A percentile compares a stretch with the other conserved stretches of the same genome.
Conservation (phyloP, 75 land plant genomes). For the Cryptomeria japonica region DNA sequence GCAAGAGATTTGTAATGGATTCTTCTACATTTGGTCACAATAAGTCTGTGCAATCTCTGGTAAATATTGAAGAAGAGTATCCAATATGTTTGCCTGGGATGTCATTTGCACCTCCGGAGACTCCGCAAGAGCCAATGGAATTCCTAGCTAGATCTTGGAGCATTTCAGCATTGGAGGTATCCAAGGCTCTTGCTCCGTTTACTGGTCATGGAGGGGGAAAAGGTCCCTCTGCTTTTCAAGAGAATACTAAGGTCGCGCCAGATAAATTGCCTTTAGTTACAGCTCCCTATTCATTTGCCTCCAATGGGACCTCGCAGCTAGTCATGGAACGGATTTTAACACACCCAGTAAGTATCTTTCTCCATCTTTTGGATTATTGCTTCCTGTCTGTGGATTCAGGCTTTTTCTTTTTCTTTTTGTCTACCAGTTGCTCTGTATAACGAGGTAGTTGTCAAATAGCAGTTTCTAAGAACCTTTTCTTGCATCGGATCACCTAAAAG, state of each 20-base stretch:
- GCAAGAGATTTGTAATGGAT: constrained; percentile 3
- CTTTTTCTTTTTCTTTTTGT: not conserved
- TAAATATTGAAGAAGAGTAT: constrained; percentile 66
- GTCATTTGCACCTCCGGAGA: constrained; percentile 59
- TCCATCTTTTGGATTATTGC: not conserved
- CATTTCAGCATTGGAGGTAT: constrained; percentile 71
- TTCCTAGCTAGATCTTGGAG: constrained; percentile 93
- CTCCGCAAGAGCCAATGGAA: constrained; percentile 95
- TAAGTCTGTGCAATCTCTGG: constrained; percentile 21
- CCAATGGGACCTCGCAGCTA: constrained; percentile 34
- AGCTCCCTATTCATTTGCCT: constrained; percentile 36
- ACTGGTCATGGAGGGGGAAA: not conserved
- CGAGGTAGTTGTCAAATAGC: not conserved
- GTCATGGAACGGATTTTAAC: constrained; percentile 48
- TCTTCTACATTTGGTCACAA: not conserved
- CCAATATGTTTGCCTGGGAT: constrained; percentile 37
- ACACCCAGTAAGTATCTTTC: constrained; percentile 28
- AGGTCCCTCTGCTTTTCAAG: not conserved
- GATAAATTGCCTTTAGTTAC: constrained; percentile 15
- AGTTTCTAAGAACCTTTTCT: not conserved
- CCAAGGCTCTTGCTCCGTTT: constrained; percentile 48
- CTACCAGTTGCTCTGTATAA: not conserved
- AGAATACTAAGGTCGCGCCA: not conserved
- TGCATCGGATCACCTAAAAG: not conserved
- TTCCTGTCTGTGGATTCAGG: not conserved